phyloP scores from a whole-genome alignment of 176 grass and related monocot species.

The Pontederia paniculata region DNA sequence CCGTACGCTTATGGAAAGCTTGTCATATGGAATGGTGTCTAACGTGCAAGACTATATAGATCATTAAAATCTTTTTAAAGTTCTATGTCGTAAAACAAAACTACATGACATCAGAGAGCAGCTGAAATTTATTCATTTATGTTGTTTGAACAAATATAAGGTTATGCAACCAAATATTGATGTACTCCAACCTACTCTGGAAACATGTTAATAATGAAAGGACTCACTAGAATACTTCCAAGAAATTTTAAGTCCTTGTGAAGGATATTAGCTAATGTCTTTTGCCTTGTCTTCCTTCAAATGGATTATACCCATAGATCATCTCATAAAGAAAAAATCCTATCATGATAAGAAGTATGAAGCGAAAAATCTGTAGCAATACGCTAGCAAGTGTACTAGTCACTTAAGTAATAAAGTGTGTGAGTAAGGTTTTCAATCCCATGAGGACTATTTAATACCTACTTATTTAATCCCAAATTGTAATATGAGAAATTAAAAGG shows the following conservation, averaged over 20 bases:
- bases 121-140: no score
- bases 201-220: background rate
- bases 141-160: background rate
- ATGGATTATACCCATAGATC: constrained; percentile 89
- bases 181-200: background rate
- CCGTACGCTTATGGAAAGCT: no score
- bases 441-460: no score
- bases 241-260: constrained; percentile 91
- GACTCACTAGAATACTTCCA: constrained; percentile 38
- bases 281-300: constrained; percentile 89
- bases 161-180: background rate
- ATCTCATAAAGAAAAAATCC: constrained; percentile 92
- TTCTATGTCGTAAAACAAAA: no score
- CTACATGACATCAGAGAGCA: no score
- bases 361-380: no score
- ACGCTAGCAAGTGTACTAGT: no score
- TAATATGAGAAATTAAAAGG: no score
- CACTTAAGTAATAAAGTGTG: no score
- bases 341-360: constrained; percentile 17
- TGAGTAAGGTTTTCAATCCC: no score
- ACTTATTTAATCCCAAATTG: no score
- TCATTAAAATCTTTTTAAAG: background rate
- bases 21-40: background rate
- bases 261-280: constrained; percentile 85
- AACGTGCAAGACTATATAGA: background rate